Conservation (phyloP, 495 filamentous ascomycete species). For the Friedmanniomyces endolithicus region DNA sequence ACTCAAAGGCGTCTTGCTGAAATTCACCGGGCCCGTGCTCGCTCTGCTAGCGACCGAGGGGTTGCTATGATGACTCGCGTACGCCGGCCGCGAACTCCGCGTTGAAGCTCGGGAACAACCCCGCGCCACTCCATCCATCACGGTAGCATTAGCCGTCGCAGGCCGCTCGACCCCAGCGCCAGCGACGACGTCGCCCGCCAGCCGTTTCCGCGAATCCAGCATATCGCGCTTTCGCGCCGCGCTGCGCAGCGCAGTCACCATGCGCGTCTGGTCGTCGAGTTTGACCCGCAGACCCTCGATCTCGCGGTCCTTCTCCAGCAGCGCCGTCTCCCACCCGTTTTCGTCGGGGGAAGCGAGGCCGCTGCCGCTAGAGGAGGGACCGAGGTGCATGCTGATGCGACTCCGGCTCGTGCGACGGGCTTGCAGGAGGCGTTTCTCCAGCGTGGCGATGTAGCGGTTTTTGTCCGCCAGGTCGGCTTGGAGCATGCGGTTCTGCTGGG, state of each 20-base stretch:
- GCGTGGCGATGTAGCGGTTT: slow-evolving; percentile 86
- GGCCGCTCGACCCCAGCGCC: too few species aligned
- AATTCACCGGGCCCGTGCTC: slow-evolving; percentile 14
- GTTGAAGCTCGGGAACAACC: slow-evolving; percentile 6
- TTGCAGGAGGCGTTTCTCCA: slow-evolving; percentile 85
- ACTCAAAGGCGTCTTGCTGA: slow-evolving; percentile 15
- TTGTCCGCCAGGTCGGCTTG: slow-evolving; percentile 91
- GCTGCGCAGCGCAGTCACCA: slow-evolving; percentile 78
- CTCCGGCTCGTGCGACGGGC: slow-evolving; percentile 84
- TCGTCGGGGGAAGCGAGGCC: slow-evolving; percentile 12
- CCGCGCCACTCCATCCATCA: neutral
- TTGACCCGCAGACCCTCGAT: slow-evolving; percentile 80
- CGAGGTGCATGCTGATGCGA: slow-evolving; percentile 59
- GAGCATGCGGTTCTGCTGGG: slow-evolving; percentile 71
- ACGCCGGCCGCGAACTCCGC: neutral
- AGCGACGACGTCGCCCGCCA: neutral
- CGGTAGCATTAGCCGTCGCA: neutral
- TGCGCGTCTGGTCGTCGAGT: slow-evolving; percentile 90
- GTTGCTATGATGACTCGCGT: slow-evolving; percentile 10
- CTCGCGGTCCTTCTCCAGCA: slow-evolving; percentile 87
- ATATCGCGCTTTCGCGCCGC: slow-evolving; percentile 77
- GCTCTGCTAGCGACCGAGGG: slow-evolving; percentile 11
- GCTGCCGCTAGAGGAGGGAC: too few species aligned
- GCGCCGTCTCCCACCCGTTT: slow-evolving; percentile 49
- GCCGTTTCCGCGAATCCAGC: slow-evolving; percentile 40